Percentiles rank a stretch among this genome's conserved stretches.
phyloP scores from a whole-genome alignment of 371 early-diverging fungal genomes.

The Mortierella sp. region DNA sequence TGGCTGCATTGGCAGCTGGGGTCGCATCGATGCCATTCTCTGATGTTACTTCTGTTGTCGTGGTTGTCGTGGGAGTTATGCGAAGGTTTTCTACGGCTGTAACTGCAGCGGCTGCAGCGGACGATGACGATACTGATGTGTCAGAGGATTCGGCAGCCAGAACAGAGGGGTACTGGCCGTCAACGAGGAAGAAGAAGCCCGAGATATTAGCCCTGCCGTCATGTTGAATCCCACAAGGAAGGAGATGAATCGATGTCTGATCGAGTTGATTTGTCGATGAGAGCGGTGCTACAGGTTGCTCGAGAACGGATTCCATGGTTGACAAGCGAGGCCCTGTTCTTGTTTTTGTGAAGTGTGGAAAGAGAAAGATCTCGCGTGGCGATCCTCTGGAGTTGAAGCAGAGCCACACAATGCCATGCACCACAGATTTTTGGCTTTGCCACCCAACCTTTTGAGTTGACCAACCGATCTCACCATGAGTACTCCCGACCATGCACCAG shows the following conservation, averaged over 20 bases:
- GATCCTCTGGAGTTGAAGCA: too few species aligned
- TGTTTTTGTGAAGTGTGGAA: background rate
- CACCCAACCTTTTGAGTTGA: background rate
- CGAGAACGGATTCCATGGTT: constrained; percentile 43
- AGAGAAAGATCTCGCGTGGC: too few species aligned
- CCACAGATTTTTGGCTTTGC: too few species aligned
- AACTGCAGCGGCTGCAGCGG: background rate
- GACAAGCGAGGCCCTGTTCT: background rate
- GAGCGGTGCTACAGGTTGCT: constrained; percentile 28
- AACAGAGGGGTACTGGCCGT: constrained; percentile 29
- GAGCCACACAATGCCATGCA: too few species aligned
- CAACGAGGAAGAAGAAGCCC: constrained; percentile 41
- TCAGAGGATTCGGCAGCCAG: background rate
- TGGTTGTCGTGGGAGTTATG: background rate
- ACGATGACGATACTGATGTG: background rate
- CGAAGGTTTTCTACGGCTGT: background rate
- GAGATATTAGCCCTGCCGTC: constrained; percentile 47
- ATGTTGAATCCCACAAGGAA: constrained; percentile 51
- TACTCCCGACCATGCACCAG: too few species aligned
- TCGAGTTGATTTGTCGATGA: constrained; percentile 14
- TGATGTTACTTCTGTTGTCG: background rate
- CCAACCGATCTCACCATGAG: too few species aligned
- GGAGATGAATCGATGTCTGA: constrained; percentile 35
- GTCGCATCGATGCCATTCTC: background rate
- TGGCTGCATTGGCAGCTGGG: constrained; percentile 8